Evolutionary conservation across 768 basidiomycete species (phyloP).

Genomic region (Macrolepiota fuliginosa): DNA sequence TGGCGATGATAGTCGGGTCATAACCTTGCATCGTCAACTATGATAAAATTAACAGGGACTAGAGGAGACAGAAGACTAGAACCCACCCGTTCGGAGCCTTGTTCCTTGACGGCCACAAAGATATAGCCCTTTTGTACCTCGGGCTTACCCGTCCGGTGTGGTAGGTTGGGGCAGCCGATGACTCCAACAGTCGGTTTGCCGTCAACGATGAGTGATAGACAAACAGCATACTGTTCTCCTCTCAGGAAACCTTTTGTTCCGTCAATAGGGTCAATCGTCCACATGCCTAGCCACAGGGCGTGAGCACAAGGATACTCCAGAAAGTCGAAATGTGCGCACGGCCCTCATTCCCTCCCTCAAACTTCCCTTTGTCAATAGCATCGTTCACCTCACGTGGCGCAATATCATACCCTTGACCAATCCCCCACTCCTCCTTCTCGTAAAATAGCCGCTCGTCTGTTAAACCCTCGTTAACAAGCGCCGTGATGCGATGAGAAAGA

Average conservation of each 20-base stretch:
- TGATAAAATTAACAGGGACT: background rate
- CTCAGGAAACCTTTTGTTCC: constrained; percentile 93
- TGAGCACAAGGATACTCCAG: constrained; percentile 5
- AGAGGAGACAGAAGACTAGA: background rate
- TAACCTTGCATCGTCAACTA: constrained; percentile 55
- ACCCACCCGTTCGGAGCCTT: constrained; percentile 51
- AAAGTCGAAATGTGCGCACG: constrained; percentile 45
- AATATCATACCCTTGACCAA: constrained; percentile 57
- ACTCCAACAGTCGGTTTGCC: constrained; percentile 78
- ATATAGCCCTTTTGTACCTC: constrained; percentile 71
- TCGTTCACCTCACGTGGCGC: constrained; percentile 64
- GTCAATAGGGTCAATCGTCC: constrained; percentile 89
- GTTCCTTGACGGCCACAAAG: constrained; percentile 84
- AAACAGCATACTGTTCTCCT: constrained; percentile 92
- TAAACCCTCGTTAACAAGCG: constrained; percentile 81
- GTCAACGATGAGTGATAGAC: constrained; percentile 80
- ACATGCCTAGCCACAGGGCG: constrained; percentile 53
- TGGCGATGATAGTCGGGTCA: constrained; percentile 34
- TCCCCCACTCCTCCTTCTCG: constrained; percentile 68
- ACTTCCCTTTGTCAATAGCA: constrained; percentile 83
- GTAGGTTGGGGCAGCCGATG: constrained; percentile 92
- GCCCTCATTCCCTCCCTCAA: constrained; percentile 69
- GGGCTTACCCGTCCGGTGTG: constrained; percentile 48
- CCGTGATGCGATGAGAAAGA: constrained; percentile 66
- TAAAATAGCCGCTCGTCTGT: constrained; percentile 49